phyloP scores from a whole-genome alignment of 805 yeast genomes.

The Phaffomyces thermotolerans region DNA sequence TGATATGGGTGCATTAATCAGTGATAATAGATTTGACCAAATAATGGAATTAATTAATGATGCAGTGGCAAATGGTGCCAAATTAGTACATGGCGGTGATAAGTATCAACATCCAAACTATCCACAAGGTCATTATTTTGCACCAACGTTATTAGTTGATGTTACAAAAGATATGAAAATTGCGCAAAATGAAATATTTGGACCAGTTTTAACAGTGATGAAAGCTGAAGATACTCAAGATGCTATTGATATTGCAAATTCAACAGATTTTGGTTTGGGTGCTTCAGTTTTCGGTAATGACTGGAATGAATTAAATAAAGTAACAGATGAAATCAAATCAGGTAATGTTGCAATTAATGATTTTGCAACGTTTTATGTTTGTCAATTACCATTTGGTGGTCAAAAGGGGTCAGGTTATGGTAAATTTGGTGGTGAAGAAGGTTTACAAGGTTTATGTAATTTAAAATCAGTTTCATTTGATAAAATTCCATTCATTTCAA shows the following conservation, averaged over 20 bases:
- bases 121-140: conserved; percentile 91
- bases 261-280: conserved; percentile 86
- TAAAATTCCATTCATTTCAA: conserved; percentile 66
- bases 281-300: conserved; percentile 78
- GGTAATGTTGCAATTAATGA: conserved; percentile 97
- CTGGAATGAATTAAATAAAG: conserved; percentile 47
- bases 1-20: conserved; percentile 95
- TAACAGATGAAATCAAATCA: conserved; percentile 58
- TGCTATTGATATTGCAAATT: conserved; percentile 73
- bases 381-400: conserved; percentile 98
- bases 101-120: conserved; percentile 81
- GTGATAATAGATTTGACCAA: conserved; percentile 62
- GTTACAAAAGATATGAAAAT: conserved; percentile 71
- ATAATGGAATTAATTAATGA: conserved; percentile 62
- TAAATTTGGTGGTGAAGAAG: conserved; percentile 97
- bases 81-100: conserved; percentile 71
- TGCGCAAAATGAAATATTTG: conserved; percentile 89
- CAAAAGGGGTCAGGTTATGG: conserved; percentile 91
- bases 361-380: conserved; percentile 92
- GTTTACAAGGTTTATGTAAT: conserved; percentile 80
- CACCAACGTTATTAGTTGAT: conserved; percentile 82
- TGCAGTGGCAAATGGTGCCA: conserved; percentile 81
- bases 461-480: conserved; percentile 87
- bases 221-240: conserved; percentile 59
- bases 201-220: conserved; percentile 80